A percentile compares a stretch with the other conserved stretches of the same genome.
phyloP scores from a whole-genome alignment of 768 basidiomycete species.

The Ramaria rubella region DNA sequence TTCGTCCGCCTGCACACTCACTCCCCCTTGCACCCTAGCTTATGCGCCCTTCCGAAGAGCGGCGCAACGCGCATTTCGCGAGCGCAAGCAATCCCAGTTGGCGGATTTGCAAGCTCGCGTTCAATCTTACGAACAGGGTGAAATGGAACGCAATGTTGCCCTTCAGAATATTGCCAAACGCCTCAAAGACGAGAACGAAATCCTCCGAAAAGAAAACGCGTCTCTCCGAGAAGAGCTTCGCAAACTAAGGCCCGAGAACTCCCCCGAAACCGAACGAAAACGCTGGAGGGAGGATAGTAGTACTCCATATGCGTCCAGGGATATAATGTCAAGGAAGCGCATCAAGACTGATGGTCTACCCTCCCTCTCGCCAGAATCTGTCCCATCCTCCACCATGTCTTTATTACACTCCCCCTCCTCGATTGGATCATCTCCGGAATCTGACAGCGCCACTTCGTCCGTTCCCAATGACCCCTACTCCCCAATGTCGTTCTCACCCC shows the following conservation, averaged over 20 bases:
- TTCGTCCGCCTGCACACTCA: constrained; percentile 19
- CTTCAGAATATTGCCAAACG: constrained; percentile 77
- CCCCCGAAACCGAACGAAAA: constrained; percentile 43
- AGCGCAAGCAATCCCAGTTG: constrained; percentile 83
- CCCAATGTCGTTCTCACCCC: constrained; percentile 25
- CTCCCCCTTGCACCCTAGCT: constrained; percentile 10
- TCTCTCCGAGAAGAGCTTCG: constrained; percentile 41
- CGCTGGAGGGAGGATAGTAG: constrained; percentile 47
- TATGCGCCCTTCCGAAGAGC: constrained; percentile 41
- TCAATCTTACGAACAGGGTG: constrained; percentile 83
- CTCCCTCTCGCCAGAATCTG: constrained; percentile 23
- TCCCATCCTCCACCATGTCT: constrained; percentile 15
- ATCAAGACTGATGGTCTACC: constrained; percentile 13
- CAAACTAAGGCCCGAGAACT: constrained; percentile 20
- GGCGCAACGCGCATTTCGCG: constrained; percentile 84
- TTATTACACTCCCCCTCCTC: constrained; percentile 33
- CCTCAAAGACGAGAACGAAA: constrained; percentile 82
- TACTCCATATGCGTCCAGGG: constrained; percentile 12
- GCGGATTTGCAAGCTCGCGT: constrained; percentile 82
- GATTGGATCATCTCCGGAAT: constrained; percentile 45
- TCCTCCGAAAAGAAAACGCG: constrained; percentile 60
- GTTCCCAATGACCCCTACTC: constrained; percentile 25
- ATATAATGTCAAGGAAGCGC: constrained; percentile 34
- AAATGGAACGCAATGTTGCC: constrained; percentile 80
- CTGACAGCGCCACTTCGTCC: constrained; percentile 14